Evolutionary conservation across 2,329 filamentous ascomycete species (phyloP).

Genomic region (Drechslerella coelobrocha): DNA sequence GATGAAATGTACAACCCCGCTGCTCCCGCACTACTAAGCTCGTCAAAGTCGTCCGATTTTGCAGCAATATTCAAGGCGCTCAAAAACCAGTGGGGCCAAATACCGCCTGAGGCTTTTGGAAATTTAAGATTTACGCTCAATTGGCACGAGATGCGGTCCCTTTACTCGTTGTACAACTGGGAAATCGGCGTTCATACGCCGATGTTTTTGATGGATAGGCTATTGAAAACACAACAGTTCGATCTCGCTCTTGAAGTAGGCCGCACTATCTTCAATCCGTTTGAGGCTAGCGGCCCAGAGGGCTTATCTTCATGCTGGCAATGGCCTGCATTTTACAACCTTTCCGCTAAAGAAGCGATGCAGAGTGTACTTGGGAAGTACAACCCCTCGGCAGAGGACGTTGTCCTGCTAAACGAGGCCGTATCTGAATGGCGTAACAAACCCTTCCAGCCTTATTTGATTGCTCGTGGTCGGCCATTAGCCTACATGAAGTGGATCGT

Average conservation of each 20-base stretch:
- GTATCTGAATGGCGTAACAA: conserved; percentile 51
- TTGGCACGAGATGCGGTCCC: conserved; percentile 51
- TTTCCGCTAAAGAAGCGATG: neutral
- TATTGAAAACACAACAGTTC: conserved; percentile 53
- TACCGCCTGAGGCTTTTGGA: neutral
- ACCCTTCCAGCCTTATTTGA: conserved; percentile 53
- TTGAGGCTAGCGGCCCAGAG: conserved; percentile 3
- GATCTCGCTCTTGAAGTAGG: conserved; percentile 52
- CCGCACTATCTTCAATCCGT: conserved; percentile 54
- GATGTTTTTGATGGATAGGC: conserved; percentile 50
- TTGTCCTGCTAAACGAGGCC: neutral
- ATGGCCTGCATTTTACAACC: neutral
- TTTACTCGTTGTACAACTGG: conserved; percentile 56
- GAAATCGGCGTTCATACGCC: conserved; percentile 55
- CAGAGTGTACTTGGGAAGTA: neutral
- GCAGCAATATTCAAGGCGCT: neutral
- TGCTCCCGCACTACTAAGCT: neutral
- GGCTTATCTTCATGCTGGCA: conserved; percentile 31
- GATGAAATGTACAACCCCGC: neutral
- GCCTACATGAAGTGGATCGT: conserved; percentile 57
- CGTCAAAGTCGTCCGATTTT: neutral
- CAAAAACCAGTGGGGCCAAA: neutral
- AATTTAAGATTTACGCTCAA: neutral
- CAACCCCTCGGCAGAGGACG: neutral
- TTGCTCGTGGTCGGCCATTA: conserved; percentile 53